These are phyloP conservation scores for Medicago arabica DNA, from an alignment of 306 rosid species.

Conservation along the genomic window DNA sequence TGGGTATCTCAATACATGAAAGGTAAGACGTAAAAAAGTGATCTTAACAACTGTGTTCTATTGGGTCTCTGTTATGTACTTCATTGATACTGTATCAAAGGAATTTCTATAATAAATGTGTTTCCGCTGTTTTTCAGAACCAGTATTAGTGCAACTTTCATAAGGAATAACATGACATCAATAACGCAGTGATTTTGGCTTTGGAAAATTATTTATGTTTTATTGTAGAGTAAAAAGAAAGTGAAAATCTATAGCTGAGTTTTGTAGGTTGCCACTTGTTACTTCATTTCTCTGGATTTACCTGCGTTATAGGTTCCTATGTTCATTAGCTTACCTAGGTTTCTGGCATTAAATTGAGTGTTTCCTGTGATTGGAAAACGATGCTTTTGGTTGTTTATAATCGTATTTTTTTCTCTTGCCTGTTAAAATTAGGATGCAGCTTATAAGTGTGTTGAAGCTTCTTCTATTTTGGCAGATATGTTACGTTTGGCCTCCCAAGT, in stretches of 20 bases:
- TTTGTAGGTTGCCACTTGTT: conserved; percentile 1
- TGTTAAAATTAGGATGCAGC: no score
- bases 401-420: no score
- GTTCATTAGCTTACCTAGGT: conserved; percentile 6
- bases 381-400: no score
- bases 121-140: neutral
- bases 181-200: conserved; percentile 6
- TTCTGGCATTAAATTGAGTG: neutral
- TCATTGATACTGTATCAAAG: conserved; percentile 10
- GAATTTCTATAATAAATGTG: neutral
- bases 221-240: neutral
- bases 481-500: no score
- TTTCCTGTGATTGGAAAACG: neutral
- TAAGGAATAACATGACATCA: neutral
- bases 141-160: neutral
- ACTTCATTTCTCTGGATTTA: neutral
- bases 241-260: conserved; percentile 25
- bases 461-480: no score
- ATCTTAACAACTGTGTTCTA: neutral
- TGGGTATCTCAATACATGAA: no score
- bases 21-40: no score
- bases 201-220: neutral
- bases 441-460: no score
- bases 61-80: conserved; percentile 7
- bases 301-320: conserved; percentile 11